These are phyloP conservation scores for Pyricularia sp. DNA, from an alignment of 2,329 filamentous ascomycete genomes.

Conservation along the genomic window DNA sequence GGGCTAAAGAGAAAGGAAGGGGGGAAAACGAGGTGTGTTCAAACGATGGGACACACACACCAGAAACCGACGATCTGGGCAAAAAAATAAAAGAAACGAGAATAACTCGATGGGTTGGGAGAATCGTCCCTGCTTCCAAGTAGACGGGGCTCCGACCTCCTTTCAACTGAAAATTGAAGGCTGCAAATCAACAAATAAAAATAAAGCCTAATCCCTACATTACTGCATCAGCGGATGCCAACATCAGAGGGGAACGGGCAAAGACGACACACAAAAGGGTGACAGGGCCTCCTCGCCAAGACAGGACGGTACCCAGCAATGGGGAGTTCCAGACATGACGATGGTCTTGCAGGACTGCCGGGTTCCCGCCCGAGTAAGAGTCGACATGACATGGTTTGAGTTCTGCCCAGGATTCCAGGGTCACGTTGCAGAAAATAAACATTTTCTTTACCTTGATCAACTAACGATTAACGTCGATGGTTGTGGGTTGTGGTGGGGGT, in stretches of 20 bases:
- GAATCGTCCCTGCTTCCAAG: neutral
- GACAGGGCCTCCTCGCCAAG: neutral
- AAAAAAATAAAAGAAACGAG: neutral
- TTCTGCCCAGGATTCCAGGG: neutral
- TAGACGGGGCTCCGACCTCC: neutral
- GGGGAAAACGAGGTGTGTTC: neutral
- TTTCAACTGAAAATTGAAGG: neutral
- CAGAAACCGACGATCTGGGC: neutral
- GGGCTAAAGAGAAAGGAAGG: neutral
- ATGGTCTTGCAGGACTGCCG: neutral
- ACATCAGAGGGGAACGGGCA: neutral
- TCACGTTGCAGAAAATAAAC: neutral
- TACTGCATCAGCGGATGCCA: neutral
- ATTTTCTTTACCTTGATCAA: neutral
- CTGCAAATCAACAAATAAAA: neutral
- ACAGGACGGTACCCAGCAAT: neutral
- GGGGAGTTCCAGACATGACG: neutral
- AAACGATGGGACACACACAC: neutral
- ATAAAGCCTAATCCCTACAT: neutral
- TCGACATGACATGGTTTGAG: neutral
- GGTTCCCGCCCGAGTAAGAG: neutral
- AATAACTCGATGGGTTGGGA: neutral
- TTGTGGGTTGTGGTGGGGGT: neutral
- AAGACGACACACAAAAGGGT: neutral
- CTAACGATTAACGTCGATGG: neutral